A percentile compares a stretch with the other conserved stretches of the same genome.
phyloP scores from a whole-genome alignment of 352 stramenopile genomes.

The Pythium dissimile region DNA sequence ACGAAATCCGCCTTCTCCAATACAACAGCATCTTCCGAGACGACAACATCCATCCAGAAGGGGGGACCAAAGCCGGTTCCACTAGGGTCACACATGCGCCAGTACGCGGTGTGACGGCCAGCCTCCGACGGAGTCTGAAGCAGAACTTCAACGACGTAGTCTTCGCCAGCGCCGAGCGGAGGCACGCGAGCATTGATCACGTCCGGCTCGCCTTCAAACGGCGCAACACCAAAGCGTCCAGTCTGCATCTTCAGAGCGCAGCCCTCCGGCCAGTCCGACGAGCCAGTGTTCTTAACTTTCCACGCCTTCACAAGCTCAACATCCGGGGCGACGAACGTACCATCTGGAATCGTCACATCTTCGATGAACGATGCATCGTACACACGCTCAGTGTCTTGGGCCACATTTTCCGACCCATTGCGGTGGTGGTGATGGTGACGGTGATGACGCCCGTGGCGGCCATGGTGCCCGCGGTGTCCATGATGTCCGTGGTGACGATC shows the following conservation, averaged over 20 bases:
- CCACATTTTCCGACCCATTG: background rate
- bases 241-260: conserved; percentile 46
- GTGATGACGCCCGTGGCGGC: background rate
- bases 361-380: conserved; percentile 58
- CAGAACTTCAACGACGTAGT: conserved; percentile 20
- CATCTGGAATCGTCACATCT: conserved; percentile 77
- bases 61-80: conserved; percentile 43
- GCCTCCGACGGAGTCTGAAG: conserved; percentile 18
- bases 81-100: conserved; percentile 33
- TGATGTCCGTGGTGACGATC: background rate
- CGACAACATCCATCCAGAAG: conserved; percentile 49
- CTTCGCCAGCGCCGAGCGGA: conserved; percentile 10
- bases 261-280: conserved; percentile 43
- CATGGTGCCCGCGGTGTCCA: background rate
- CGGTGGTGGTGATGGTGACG: background rate
- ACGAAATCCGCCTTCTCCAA: conserved; percentile 23
- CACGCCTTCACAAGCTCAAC: conserved; percentile 64
- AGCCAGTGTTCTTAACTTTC: conserved; percentile 70
- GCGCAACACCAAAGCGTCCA: conserved; percentile 17
- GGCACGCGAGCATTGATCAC: conserved; percentile 26
- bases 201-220: conserved; percentile 23
- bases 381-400: conserved; percentile 9
- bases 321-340: conserved; percentile 52
- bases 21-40: conserved; percentile 33
- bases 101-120: conserved; percentile 43